A percentile compares a stretch with the other conserved stretches of the same genome.
phyloP scores from a whole-genome alignment of 1,139 yeast genomes.

The Meyerozyma elateridarum region DNA sequence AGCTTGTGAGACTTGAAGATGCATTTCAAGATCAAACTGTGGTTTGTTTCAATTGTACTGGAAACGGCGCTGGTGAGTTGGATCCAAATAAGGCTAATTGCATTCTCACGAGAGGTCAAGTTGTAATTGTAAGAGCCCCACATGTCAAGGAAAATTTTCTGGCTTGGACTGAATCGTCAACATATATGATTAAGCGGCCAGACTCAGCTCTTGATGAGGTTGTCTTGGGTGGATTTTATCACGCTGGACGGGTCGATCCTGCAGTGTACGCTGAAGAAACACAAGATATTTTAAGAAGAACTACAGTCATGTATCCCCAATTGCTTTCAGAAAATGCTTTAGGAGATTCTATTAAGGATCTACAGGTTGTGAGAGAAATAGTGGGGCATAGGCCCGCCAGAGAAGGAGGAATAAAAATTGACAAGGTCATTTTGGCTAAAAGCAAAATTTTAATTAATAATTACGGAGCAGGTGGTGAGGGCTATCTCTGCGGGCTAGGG shows the following conservation, averaged over 20 bases:
- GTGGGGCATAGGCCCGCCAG: conserved; percentile 71
- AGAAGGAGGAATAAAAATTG: conserved; percentile 64
- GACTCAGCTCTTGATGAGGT: conserved; percentile 50
- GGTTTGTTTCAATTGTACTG: conserved; percentile 64
- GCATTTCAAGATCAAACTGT: conserved; percentile 22
- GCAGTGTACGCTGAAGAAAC: conserved; percentile 53
- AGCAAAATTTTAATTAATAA: conserved; percentile 47
- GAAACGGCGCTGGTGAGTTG: conserved; percentile 54
- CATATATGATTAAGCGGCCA: conserved; percentile 69
- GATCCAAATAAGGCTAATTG: conserved; percentile 48
- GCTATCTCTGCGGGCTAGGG: conserved; percentile 37
- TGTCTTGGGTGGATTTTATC: conserved; percentile 65
- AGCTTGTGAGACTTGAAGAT: conserved; percentile 10
- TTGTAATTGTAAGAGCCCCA: conserved; percentile 57
- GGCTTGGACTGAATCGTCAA: conserved; percentile 51
- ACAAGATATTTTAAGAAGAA: conserved; percentile 53
- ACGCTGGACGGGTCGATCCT: conserved; percentile 52
- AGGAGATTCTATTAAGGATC: conserved; percentile 19
- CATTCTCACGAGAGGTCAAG: conserved; percentile 71
- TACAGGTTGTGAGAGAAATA: conserved; percentile 52
- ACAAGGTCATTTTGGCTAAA: conserved; percentile 36
- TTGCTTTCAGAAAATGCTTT: conserved; percentile 33
- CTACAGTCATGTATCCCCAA: conserved; percentile 51
- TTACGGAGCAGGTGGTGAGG: conserved; percentile 76
- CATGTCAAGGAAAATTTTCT: conserved; percentile 44